Evolutionary conservation across 2,329 filamentous ascomycete species (phyloP).

Genomic region (Arthrobotrys megalospora): DNA sequence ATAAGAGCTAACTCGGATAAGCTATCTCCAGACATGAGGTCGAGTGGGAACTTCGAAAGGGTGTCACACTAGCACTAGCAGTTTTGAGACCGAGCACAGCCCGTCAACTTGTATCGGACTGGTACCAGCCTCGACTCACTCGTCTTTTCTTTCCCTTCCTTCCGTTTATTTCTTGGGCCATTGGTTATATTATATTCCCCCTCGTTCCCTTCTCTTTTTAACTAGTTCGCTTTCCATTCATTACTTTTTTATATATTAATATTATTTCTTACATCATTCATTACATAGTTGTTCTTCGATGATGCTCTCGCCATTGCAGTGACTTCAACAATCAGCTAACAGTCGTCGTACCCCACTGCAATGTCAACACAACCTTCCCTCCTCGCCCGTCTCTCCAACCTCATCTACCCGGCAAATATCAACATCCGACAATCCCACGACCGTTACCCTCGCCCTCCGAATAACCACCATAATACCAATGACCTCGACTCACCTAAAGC

Average conservation of each 20-base stretch:
- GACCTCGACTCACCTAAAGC: conserved; percentile 40
- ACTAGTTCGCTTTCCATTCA: conserved; percentile 1
- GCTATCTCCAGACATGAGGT: conserved; percentile 5
- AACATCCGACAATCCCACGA: conserved; percentile 13
- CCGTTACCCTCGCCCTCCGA: conserved; percentile 28
- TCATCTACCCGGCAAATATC: conserved; percentile 5
- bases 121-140: conserved; percentile 11
- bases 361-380: conserved; percentile 51
- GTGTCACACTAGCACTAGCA: conserved; percentile 39
- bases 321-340: background rate
- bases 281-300: background rate
- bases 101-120: conserved; percentile 13
- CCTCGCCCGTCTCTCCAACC: conserved; percentile 15
- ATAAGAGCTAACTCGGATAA: conserved; percentile 19
- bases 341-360: background rate
- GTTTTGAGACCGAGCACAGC: conserved; percentile 13
- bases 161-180: background rate
- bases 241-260: conserved; percentile 1
- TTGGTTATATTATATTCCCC: conserved; percentile 3
- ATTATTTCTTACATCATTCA: conserved; percentile 2
- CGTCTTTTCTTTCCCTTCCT: conserved; percentile 7
- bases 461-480: conserved; percentile 37
- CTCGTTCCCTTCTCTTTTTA: background rate
- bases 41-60: conserved; percentile 11
- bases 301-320: conserved; percentile 22